These are phyloP conservation scores for Gossypium sturtianum DNA, from an alignment of 345 rosid species.

Conservation along the genomic window DNA sequence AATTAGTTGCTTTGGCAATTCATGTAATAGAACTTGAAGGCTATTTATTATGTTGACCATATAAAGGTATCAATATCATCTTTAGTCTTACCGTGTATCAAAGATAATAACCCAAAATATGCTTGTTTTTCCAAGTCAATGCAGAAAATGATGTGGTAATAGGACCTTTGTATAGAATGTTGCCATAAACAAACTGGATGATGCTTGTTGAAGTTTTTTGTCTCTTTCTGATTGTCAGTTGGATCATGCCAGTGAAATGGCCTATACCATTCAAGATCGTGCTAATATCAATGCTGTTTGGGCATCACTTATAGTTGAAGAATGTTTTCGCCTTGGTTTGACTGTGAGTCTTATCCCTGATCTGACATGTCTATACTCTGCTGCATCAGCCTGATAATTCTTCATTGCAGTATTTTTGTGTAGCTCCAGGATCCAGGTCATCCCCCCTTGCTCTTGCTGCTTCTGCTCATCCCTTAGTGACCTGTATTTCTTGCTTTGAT, in stretches of 20 bases:
- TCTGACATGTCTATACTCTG: constrained; percentile 19
- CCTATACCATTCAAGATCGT: constrained; percentile 33
- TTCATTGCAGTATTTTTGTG: constrained; percentile 72
- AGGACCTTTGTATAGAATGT: neutral
- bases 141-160: neutral
- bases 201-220: constrained; percentile 23
- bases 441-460: constrained; percentile 95
- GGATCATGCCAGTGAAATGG: constrained; percentile 40
- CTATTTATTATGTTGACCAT: neutral
- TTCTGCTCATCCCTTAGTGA: constrained; percentile 63
- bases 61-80: neutral
- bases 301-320: constrained; percentile 87
- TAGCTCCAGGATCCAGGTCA: constrained; percentile 98
- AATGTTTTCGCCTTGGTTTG: constrained; percentile 87
- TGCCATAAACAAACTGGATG: constrained; percentile 2
- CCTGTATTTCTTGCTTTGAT: constrained; percentile 80
- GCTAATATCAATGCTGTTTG: constrained; percentile 76
- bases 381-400: constrained; percentile 30
- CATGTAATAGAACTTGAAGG: neutral
- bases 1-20: neutral
- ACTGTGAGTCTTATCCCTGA: constrained; percentile 46
- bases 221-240: constrained; percentile 46
- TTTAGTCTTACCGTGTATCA: neutral
- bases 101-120: neutral
- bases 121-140: neutral